phyloP scores from a whole-genome alignment of 1,284 basidiomycete species.

The Irpex sp. region DNA sequence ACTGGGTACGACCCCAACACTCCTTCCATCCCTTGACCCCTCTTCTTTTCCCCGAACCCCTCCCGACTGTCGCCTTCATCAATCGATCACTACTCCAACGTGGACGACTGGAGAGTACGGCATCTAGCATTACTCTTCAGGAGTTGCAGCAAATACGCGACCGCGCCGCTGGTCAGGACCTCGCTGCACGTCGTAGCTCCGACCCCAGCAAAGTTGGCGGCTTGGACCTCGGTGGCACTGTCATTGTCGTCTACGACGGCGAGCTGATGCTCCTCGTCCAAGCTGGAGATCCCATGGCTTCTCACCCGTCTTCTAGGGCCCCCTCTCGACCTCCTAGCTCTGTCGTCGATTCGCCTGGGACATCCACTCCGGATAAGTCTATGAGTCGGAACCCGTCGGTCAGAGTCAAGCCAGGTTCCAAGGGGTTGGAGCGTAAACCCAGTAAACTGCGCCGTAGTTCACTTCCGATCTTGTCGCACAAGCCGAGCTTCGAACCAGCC shows the following conservation, averaged over 20 bases:
- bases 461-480: constrained; percentile 67
- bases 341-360: constrained; percentile 34
- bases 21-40: constrained; percentile 56
- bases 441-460: constrained; percentile 74
- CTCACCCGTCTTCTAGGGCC: constrained; percentile 54
- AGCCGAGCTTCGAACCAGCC: constrained; percentile 49
- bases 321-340: constrained; percentile 65
- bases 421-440: constrained; percentile 67
- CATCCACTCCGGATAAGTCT: constrained; percentile 31
- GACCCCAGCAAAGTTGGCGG: constrained; percentile 20
- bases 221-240: constrained; percentile 57
- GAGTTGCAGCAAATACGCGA: constrained; percentile 51
- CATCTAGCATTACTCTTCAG: constrained; percentile 41
- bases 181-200: constrained; percentile 11
- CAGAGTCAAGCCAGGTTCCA: constrained; percentile 65
- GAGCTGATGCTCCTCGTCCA: constrained; percentile 69
- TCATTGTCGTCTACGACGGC: constrained; percentile 70
- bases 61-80: constrained; percentile 63
- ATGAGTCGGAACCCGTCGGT: constrained; percentile 65
- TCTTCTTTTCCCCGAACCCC: constrained; percentile 68
- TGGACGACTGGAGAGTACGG: constrained; percentile 59
- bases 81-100: constrained; percentile 61
- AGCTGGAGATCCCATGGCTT: constrained; percentile 39
- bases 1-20: constrained; percentile 52
- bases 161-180: constrained; percentile 21